Percentiles rank a stretch among this genome's conserved stretches.
phyloP scores from a whole-genome alignment of 176 grass and related monocot species.

The Dactylis glomerata region DNA sequence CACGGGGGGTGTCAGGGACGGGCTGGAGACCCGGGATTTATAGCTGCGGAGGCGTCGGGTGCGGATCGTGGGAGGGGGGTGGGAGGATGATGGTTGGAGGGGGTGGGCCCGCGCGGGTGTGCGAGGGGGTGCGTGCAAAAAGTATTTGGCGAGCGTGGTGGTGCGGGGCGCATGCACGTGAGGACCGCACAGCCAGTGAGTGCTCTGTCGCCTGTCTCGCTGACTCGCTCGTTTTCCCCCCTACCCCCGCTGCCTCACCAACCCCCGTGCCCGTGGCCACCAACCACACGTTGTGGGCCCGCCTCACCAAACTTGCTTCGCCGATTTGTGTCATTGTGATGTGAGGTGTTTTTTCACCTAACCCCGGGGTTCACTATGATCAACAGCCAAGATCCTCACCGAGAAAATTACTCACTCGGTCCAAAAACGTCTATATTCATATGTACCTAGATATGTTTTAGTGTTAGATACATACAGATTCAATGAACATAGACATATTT shows the following conservation, averaged over 20 bases:
- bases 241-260: background rate
- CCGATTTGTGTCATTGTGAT: background rate
- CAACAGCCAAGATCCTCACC: too few species aligned
- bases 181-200: background rate
- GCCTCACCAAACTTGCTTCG: constrained; percentile 7
- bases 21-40: background rate
- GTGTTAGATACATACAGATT: too few species aligned
- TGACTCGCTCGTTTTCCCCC: background rate
- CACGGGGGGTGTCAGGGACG: constrained; percentile 3
- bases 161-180: background rate
- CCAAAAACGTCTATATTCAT: too few species aligned
- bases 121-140: background rate
- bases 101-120: background rate
- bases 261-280: background rate
- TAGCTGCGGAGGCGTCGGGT: background rate
- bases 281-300: constrained; percentile 3
- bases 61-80: constrained; percentile 16
- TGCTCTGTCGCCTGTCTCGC: background rate
- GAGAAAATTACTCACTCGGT: too few species aligned
- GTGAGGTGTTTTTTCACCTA: background rate
- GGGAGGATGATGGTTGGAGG: background rate
- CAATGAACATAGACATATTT: too few species aligned
- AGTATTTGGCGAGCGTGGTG: background rate
- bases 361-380: background rate
- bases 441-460: too few species aligned